A percentile compares a stretch with the other conserved stretches of the same genome.
These are phyloP conservation scores for Castanea mollissima DNA, from an alignment of 306 rosid species.

Conservation along the genomic window DNA sequence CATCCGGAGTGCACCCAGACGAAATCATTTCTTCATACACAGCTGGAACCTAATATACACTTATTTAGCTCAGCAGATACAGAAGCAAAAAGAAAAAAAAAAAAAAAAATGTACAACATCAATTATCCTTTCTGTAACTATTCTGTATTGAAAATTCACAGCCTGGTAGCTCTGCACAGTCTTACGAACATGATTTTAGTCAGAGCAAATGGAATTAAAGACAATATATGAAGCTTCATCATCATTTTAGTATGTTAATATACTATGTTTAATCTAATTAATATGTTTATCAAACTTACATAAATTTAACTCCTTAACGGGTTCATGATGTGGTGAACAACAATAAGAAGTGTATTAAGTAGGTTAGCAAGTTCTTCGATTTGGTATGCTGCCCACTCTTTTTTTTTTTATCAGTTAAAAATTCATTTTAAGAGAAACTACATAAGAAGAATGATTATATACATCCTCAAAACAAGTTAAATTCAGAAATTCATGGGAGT, in stretches of 20 bases:
- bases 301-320: background rate
- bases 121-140: slow-evolving; percentile 6
- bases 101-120: background rate
- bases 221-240: background rate
- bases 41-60: slow-evolving; percentile 77
- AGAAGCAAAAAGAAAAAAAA: background rate
- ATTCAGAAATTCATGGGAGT: no score
- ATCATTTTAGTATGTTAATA: no score
- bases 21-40: slow-evolving; percentile 91
- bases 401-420: no score
- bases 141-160: slow-evolving; percentile 1
- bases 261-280: background rate
- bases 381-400: background rate
- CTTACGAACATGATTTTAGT: no score
- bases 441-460: no score
- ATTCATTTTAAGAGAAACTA: no score
- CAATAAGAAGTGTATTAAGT: background rate
- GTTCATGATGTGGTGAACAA: background rate
- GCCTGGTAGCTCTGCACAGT: background rate
- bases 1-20: slow-evolving; percentile 81
- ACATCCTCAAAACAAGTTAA: no score
- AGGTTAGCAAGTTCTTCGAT: background rate
- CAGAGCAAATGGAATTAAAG: background rate
- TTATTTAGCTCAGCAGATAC: slow-evolving; percentile 6
- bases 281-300: background rate